These are phyloP conservation scores for Coemansia sp. DNA, from an alignment of 192 early-diverging fungal species.

Conservation along the genomic window DNA sequence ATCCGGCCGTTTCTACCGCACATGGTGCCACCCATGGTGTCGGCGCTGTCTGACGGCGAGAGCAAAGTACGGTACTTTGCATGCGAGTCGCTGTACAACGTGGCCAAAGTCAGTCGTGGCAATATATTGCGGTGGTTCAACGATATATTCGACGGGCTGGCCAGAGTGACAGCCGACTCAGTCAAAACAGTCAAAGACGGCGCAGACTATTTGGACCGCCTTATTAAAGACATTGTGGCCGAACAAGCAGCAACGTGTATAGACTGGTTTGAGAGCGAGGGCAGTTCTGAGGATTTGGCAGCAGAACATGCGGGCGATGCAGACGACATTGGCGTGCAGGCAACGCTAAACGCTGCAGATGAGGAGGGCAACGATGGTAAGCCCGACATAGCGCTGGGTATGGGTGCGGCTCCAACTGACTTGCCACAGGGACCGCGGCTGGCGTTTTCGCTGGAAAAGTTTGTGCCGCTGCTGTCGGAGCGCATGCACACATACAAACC, in stretches of 20 bases:
- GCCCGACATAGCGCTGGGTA: not conserved
- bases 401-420: not conserved
- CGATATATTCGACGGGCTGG: slow-evolving; percentile 94
- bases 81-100: slow-evolving; percentile 98
- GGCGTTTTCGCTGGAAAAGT: slow-evolving; percentile 87
- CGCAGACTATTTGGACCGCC: slow-evolving; percentile 87
- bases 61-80: slow-evolving; percentile 96
- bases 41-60: slow-evolving; percentile 91
- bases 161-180: slow-evolving; percentile 81
- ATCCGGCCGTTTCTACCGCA: slow-evolving; percentile 66
- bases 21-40: slow-evolving; percentile 92
- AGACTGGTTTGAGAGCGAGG: slow-evolving; percentile 41
- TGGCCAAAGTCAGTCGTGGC: slow-evolving; percentile 91
- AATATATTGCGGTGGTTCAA: slow-evolving; percentile 91
- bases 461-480: slow-evolving; percentile 91
- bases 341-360: not conserved
- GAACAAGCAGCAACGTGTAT: slow-evolving; percentile 82
- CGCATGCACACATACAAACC: slow-evolving; percentile 91
- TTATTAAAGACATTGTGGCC: slow-evolving; percentile 96
- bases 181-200: slow-evolving; percentile 92
- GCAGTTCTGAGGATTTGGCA: not conserved
- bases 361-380: not conserved
- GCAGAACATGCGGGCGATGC: not conserved
- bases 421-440: slow-evolving; percentile 17
- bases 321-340: not conserved